Base-by-base conservation (phyloP, 31 red algal genomes). In the Bonnemaisonia californica region DNA sequence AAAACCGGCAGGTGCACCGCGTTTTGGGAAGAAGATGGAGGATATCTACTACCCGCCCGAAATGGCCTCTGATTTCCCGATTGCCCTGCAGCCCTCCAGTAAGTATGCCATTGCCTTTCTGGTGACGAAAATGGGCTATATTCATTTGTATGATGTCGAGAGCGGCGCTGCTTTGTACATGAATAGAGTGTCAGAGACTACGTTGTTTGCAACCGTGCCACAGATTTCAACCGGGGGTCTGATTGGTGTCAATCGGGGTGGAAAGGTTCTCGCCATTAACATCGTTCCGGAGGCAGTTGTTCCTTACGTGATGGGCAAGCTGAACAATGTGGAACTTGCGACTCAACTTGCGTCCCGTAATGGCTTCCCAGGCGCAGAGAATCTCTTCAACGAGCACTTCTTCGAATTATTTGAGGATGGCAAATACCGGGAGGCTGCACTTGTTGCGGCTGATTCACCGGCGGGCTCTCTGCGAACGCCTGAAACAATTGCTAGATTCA, bases 381-480 rank as follows among this genome's bases (percentile, higher is more conserved):
- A 93, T 54, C 74, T 99, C 36, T 99, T 94, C 65, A 86, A 63
- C 32, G 87, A 91, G 60, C 91, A 99, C 34, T 99, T 99, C 76
- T 70, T 81, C 28, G 87, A 94, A 36, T 61, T 99, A 21, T 96
- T 96, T 54, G 90, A 91, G 51, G 83, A 87, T 42, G 97, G 91
- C 35, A 88, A 94, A 24, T 95, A 92, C 75, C 77, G 88, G 28
- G 97, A 96, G 41, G 97, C 97, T 29, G 97, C 97, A 3, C 62
- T 91, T 28, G 97, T 99, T 11, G 97, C 93, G 5, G 97, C 97
- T 66, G 97, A 99, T 64, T 95, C 97, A 23, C 94, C 97, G 2
- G 97, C 71, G n/a, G 97, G 97, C 11, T 85, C 84, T 3, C 65
- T 99, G 69, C 85, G 97, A n/a, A 89, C 90, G 31, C 94, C 94